These are phyloP conservation scores for Glarea lozoyensis DNA, from an alignment of 495 filamentous ascomycete genomes.

Conservation along the genomic window DNA sequence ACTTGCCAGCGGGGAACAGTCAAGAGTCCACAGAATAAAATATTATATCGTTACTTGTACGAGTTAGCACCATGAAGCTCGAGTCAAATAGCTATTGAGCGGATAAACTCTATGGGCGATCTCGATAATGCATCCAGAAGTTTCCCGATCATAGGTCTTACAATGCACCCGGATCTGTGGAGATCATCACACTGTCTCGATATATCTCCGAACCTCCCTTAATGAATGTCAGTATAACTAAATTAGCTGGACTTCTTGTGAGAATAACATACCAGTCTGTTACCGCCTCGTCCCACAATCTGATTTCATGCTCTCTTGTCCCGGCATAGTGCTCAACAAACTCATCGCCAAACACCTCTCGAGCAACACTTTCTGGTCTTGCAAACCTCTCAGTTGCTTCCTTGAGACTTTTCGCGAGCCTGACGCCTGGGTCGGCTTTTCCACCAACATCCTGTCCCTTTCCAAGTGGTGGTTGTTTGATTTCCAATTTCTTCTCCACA, in stretches of 20 bases:
- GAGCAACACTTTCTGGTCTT: constrained; percentile 67
- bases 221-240: constrained; percentile 36
- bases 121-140: no score
- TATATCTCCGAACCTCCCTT: constrained; percentile 51
- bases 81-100: no score
- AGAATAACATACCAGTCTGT: constrained; percentile 65
- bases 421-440: constrained; percentile 51
- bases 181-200: constrained; percentile 56
- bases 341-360: constrained; percentile 86
- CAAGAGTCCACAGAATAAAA: no score
- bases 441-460: constrained; percentile 75
- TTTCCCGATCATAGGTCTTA: no score
- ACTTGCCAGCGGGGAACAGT: no score
- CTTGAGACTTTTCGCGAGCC: constrained; percentile 71
- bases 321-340: constrained; percentile 96
- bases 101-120: no score
- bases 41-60: no score
- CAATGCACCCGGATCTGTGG: no score
- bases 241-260: constrained; percentile 9
- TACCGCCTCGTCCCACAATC: constrained; percentile 89
- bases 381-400: constrained; percentile 74
- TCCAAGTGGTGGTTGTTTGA: constrained; percentile 71
- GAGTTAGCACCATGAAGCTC: no score
- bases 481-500: constrained; percentile 79
- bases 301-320: constrained; percentile 83